These are phyloP conservation scores for Hanseniaspora mollemarum DNA, from an alignment of 805 yeast species.

Conservation along the genomic window DNA sequence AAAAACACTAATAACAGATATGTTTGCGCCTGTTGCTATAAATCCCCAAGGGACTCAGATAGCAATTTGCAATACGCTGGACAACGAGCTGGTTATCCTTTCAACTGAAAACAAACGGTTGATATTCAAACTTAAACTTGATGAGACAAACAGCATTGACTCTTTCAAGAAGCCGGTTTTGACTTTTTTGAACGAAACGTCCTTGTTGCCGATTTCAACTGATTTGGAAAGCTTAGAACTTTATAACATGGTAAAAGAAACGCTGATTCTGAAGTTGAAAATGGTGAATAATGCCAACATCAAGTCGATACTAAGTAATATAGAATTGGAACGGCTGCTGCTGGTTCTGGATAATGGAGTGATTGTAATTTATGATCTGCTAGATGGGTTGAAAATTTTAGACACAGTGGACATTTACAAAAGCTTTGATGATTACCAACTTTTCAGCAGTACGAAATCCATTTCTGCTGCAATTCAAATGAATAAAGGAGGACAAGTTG, in stretches of 20 bases:
- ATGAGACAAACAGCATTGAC: background rate
- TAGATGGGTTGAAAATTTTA: constrained; percentile 11
- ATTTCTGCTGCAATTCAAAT: background rate
- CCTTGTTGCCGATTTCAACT: constrained; percentile 7
- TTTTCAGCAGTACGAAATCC: constrained; percentile 6
- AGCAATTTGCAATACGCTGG: background rate
- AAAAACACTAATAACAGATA: background rate
- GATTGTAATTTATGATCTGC: constrained; percentile 9
- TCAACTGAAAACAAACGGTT: constrained; percentile 12
- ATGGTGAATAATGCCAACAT: constrained; percentile 5
- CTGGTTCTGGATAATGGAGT: constrained; percentile 5
- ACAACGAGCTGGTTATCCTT: background rate
- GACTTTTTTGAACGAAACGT: constrained; percentile 12
- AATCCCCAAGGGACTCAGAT: constrained; percentile 13
- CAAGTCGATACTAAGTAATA: constrained; percentile 1
- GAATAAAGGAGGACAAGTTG: constrained; percentile 10
- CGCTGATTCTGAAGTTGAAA: constrained; percentile 9
- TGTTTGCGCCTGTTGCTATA: constrained; percentile 3
- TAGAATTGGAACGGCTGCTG: constrained; percentile 10
- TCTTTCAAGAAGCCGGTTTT: background rate
- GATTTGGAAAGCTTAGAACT: constrained; percentile 5
- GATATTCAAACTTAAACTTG: background rate
- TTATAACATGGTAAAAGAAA: constrained; percentile 13
- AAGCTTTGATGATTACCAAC: constrained; percentile 15
- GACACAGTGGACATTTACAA: constrained; percentile 12